Percentiles rank a stretch among this genome's conserved stretches.
These are phyloP conservation scores for Iberis amara DNA, from an alignment of 441 rosid genomes.

Conservation along the genomic window DNA sequence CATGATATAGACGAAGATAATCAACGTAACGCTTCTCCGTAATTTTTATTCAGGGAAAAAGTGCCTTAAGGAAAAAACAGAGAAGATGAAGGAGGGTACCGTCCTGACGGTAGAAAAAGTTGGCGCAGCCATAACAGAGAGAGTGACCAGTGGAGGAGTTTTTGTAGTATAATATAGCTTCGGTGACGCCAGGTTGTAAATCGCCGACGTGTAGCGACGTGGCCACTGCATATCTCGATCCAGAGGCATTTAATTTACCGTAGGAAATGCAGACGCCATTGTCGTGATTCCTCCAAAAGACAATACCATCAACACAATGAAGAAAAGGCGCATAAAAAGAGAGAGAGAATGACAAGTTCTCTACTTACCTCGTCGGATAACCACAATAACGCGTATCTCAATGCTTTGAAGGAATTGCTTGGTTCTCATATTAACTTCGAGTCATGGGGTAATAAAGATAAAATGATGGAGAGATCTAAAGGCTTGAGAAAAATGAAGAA, in stretches of 20 bases:
- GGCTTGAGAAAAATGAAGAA: too few species aligned
- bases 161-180: constrained; percentile 40
- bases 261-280: constrained; percentile 19
- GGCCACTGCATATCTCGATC: constrained; percentile 19
- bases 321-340: too few species aligned
- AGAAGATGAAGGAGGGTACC: constrained; percentile 28
- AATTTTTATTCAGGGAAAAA: not conserved
- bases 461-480: too few species aligned
- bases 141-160: constrained; percentile 56
- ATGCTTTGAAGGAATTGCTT: too few species aligned
- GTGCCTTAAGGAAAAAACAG: not conserved
- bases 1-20: not conserved
- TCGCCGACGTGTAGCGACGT: constrained; percentile 73
- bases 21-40: not conserved
- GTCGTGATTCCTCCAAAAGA: too few species aligned
- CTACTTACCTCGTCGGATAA: too few species aligned
- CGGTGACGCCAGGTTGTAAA: constrained; percentile 53
- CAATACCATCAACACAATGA: too few species aligned
- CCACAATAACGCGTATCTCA: too few species aligned
- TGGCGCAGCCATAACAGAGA: constrained; percentile 77
- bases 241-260: constrained; percentile 34
- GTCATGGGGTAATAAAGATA: too few species aligned
- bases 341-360: too few species aligned
- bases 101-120: constrained; percentile 46
- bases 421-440: too few species aligned